A percentile compares a stretch with the other conserved stretches of the same genome.
Conservation (phyloP, 2,329 filamentous ascomycete species). For the Ophiostoma ips region DNA sequence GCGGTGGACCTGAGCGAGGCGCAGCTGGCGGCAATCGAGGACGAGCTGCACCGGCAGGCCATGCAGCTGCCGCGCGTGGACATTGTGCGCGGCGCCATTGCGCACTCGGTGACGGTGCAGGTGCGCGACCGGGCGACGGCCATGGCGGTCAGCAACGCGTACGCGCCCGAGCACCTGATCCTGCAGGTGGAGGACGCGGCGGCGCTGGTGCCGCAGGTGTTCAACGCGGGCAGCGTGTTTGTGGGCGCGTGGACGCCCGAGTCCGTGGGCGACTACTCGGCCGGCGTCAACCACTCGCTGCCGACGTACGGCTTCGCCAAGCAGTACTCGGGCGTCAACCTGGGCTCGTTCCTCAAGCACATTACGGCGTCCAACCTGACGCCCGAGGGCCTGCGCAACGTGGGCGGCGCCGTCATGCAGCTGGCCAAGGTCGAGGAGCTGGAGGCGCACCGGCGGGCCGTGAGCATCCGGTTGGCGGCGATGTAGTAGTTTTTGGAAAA, state of each 20-base stretch:
- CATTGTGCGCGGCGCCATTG: slow-evolving; percentile 81
- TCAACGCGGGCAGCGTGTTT: slow-evolving; percentile 94
- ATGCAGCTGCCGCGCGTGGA: slow-evolving; percentile 77
- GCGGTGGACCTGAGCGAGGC: slow-evolving; percentile 64
- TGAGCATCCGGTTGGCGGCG: slow-evolving; percentile 58
- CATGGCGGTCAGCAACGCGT: slow-evolving; percentile 75
- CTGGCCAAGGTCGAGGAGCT: slow-evolving; percentile 87
- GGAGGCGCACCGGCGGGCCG: slow-evolving; percentile 81
- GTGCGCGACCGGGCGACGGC: slow-evolving; percentile 60
- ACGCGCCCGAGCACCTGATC: slow-evolving; percentile 93
- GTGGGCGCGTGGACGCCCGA: slow-evolving; percentile 94
- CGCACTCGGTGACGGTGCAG: slow-evolving; percentile 71
- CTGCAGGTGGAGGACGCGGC: slow-evolving; percentile 72
- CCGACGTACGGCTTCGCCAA: slow-evolving; percentile 97
- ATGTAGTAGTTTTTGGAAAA: slow-evolving; percentile 1
- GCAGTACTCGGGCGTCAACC: slow-evolving; percentile 95
- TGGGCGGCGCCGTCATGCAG: slow-evolving; percentile 85
- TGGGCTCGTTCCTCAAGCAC: slow-evolving; percentile 93
- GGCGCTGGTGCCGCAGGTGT: slow-evolving; percentile 59
- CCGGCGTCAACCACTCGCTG: slow-evolving; percentile 92
- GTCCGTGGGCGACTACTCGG: slow-evolving; percentile 94
- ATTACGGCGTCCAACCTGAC: slow-evolving; percentile 91
- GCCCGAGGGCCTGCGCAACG: slow-evolving; percentile 67
- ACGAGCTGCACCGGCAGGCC: slow-evolving; percentile 80
- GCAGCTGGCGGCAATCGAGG: slow-evolving; percentile 70